phyloP scores from a whole-genome alignment of 2,329 filamentous ascomycete genomes.

The Diaporthe eres region DNA sequence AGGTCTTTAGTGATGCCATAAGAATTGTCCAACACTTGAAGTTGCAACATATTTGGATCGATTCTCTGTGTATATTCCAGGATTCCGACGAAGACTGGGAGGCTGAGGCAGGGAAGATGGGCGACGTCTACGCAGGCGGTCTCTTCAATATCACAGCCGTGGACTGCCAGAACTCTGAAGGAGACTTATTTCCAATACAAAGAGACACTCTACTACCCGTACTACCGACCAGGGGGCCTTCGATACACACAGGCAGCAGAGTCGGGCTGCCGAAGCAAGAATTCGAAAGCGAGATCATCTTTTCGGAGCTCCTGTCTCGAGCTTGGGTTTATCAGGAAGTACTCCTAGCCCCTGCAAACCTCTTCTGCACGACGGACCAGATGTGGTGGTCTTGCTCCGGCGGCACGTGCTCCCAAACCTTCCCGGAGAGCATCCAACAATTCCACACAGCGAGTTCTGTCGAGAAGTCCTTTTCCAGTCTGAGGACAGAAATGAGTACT shows the following conservation, averaged over 20 bases:
- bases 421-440: neutral
- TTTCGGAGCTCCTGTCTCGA: constrained; percentile 22
- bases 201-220: neutral
- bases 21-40: neutral
- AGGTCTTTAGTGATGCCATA: neutral
- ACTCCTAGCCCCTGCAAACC: constrained; percentile 2
- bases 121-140: constrained; percentile 8
- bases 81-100: constrained; percentile 18
- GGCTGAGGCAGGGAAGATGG: constrained; percentile 18
- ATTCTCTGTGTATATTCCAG: constrained; percentile 16
- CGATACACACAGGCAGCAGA: neutral
- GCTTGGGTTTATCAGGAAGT: constrained; percentile 34
- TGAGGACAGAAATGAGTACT: neutral
- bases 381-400: constrained; percentile 23
- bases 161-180: neutral
- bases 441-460: neutral
- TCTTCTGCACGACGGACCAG: constrained; percentile 12
- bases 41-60: constrained; percentile 21
- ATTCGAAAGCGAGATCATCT: constrained; percentile 9
- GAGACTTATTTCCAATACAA: neutral
- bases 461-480: neutral
- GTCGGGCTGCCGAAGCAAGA: neutral
- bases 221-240: neutral
- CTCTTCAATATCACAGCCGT: constrained; percentile 15
- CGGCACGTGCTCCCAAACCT: neutral